Evolutionary conservation across 208 protist species (phyloP).

Genomic region (Crithidia mellificae): DNA sequence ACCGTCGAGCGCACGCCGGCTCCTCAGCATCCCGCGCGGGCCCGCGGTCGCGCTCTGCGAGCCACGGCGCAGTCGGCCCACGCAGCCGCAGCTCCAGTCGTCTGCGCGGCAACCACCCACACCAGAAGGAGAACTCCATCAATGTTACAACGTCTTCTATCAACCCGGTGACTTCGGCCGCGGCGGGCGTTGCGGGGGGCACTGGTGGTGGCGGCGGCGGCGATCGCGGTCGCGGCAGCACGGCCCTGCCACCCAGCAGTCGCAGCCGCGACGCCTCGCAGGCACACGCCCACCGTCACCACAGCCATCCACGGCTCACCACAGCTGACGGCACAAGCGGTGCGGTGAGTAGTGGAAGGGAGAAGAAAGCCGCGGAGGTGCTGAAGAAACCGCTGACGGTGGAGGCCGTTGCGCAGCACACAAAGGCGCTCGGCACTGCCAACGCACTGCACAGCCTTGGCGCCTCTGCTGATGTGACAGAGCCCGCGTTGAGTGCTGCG

Average conservation of each 20-base stretch:
- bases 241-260: background rate
- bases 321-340: background rate
- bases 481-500: no score
- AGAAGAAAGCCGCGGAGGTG: no score
- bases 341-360: no score
- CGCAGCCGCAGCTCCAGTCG: conserved; percentile 30
- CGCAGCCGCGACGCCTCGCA: conserved; percentile 20
- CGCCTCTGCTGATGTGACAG: background rate
- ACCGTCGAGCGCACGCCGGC: conserved; percentile 21
- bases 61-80: conserved; percentile 15
- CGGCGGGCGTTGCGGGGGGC: background rate
- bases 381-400: conserved; percentile 25
- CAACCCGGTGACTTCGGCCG: background rate
- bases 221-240: no score
- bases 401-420: conserved; percentile 32
- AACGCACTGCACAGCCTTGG: conserved; percentile 13
- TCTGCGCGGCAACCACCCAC: background rate
- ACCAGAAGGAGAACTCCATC: background rate
- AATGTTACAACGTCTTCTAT: background rate
- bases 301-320: background rate
- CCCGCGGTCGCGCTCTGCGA: conserved; percentile 12
- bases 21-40: conserved; percentile 24
- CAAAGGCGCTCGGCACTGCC: conserved; percentile 18
- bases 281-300: conserved; percentile 23
- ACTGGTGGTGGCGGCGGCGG: no score